phyloP scores from a whole-genome alignment of 2,329 filamentous ascomycete species.

The Gaeumannomyces sp. region DNA sequence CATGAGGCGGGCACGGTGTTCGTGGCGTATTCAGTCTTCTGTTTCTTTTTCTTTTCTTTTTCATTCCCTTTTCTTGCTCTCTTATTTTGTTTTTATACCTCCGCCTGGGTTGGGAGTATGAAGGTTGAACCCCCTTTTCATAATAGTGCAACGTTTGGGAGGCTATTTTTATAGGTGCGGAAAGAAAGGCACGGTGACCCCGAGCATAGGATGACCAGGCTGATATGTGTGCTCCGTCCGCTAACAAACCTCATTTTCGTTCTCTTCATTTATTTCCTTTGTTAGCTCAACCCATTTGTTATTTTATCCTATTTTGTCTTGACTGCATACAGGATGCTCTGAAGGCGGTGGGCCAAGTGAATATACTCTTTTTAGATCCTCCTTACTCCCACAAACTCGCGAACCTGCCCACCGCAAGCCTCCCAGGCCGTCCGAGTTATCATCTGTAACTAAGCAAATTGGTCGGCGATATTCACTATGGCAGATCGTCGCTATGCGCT shows the following conservation, averaged over 20 bases:
- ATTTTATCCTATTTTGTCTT: not conserved
- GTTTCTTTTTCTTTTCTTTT: not conserved
- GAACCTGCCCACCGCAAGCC: not conserved
- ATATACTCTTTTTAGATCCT: constrained; percentile 1
- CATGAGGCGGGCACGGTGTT: constrained; percentile 38
- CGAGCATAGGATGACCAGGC: no score
- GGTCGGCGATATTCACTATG: not conserved
- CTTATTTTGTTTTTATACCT: no score
- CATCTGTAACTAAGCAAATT: not conserved
- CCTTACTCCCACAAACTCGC: not conserved
- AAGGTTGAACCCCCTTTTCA: constrained; percentile 3
- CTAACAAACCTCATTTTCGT: constrained; percentile 1
- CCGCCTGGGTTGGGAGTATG: not conserved
- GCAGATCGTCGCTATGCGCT: not conserved
- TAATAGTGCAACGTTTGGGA: constrained; percentile 3
- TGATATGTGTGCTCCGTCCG: no score
- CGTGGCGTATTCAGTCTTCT: constrained; percentile 30
- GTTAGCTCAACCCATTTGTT: not conserved
- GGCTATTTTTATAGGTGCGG: no score
- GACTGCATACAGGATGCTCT: not conserved
- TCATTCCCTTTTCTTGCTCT: not conserved
- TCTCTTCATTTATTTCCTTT: not conserved
- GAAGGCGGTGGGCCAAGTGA: not conserved
- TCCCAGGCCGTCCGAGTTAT: not conserved
- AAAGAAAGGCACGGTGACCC: no score